phyloP scores from a whole-genome alignment of 73 alveolate species.

The Tetrahymena thermophila region DNA sequence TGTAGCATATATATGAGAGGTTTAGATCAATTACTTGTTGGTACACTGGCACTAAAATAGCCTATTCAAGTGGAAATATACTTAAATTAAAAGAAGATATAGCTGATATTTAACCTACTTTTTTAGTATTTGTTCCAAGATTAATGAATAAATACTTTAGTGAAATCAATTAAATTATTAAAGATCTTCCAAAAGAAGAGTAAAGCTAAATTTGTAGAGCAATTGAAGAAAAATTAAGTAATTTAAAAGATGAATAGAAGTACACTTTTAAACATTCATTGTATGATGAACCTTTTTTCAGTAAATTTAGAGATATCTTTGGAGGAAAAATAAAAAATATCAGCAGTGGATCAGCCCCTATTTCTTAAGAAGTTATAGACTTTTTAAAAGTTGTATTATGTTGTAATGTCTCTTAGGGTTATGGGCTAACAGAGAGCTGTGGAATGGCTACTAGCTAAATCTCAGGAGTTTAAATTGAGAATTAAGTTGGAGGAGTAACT shows the following conservation, averaged over 20 bases:
- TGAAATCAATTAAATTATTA: slow-evolving; percentile 68
- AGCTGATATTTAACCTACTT: slow-evolving; percentile 52
- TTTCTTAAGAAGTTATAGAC: slow-evolving; percentile 67
- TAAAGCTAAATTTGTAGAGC: background rate
- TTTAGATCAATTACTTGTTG: slow-evolving; percentile 43
- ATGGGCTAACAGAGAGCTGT: slow-evolving; percentile 90
- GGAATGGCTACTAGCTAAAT: slow-evolving; percentile 56
- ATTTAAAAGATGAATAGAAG: background rate
- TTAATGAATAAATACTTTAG: slow-evolving; percentile 55
- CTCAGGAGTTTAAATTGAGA: slow-evolving; percentile 55
- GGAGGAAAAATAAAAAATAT: slow-evolving; percentile 84
- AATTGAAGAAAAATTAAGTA: background rate
- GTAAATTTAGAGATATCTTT: slow-evolving; percentile 48
- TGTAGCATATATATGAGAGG: slow-evolving; percentile 91
- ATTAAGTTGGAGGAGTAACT: slow-evolving; percentile 87
- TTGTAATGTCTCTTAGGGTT: slow-evolving; percentile 71
- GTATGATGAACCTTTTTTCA: background rate
- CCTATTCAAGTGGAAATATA: slow-evolving; percentile 82
- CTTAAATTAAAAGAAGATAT: slow-evolving; percentile 68
- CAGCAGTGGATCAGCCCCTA: slow-evolving; percentile 92
- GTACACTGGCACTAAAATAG: slow-evolving; percentile 64
- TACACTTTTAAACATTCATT: background rate
- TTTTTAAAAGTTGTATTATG: slow-evolving; percentile 63
- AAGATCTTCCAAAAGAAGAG: too few species aligned
- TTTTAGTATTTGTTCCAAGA: slow-evolving; percentile 24